Evolutionary conservation across 2,329 filamentous ascomycete genomes (phyloP), one percentile per base, ranked within the genome.

Genomic region (Fusarium xyrophilum): DNA sequence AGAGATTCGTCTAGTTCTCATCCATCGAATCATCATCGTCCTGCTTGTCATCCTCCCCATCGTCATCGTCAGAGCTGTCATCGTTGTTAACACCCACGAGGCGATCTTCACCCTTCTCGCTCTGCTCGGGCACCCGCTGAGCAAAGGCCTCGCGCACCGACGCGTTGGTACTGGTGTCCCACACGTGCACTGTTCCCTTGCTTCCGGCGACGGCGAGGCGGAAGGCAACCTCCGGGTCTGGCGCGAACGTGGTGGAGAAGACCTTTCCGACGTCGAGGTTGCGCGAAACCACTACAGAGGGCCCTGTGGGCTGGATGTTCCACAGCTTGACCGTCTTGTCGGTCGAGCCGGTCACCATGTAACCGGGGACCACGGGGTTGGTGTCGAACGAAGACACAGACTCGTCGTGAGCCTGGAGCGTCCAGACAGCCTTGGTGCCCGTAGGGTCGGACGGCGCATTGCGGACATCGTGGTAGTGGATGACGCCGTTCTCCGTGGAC

Each of bases 281-380:
- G 71, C 96, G 89, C 28, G 92, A 92, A 8, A 96, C 92, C 3
- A 99, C 93, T 88, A 99, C 92, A 64, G 89, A 92, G 2, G 96
- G 96, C 4, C 93, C 93, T 40, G 87, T 87, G 15, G 90, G 80
- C 72, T 91, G 87, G 60, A 97, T 89, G 80, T 97, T 97, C 96
- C 96, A 99, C 60, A 99, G 85, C 85, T 99, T 99, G 73, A 98
- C 93, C 9, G 91, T 92, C 83, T 93, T 95, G 83, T 99, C 96
- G 17, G 92, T 94, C 4, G 93, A 97, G 6, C 94, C 96, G 1
- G 96, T 98, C 17, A 89, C 96, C 80, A 99, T 87, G 85, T 93
- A 97, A 43, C 96, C 96, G 2, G 96, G 95, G 63, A 99, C 93
- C 51, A 89, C 83, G 6, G 90, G 86, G 83, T 97, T 98, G 81